These are phyloP conservation scores for Choiromyces venosus DNA, from an alignment of 495 filamentous ascomycete species.

Conservation along the genomic window DNA sequence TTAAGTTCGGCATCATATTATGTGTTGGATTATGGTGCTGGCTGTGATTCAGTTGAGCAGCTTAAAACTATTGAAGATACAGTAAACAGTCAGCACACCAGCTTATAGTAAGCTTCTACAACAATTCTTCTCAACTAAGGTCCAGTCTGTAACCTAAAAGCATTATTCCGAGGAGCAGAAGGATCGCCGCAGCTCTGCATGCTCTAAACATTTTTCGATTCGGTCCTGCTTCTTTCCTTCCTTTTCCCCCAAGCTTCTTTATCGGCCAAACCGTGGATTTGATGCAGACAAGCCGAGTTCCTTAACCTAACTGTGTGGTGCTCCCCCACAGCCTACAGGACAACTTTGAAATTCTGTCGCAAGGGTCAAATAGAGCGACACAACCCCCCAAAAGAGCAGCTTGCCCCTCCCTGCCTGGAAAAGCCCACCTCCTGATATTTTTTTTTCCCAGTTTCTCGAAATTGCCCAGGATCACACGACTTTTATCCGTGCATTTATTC, in stretches of 20 bases:
- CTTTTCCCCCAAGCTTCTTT: background rate
- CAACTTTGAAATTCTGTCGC: background rate
- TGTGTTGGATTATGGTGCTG: background rate
- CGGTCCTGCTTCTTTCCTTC: background rate
- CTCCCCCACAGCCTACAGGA: background rate
- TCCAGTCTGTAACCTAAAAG: background rate
- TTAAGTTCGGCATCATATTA: background rate
- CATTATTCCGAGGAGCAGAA: background rate
- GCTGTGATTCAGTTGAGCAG: background rate
- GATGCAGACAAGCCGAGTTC: background rate
- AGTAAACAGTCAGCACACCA: background rate
- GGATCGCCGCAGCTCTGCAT: background rate
- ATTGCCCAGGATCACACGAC: background rate
- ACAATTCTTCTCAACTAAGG: background rate
- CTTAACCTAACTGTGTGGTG: background rate
- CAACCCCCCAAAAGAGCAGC: background rate
- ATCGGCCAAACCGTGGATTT: slow-evolving; percentile 3
- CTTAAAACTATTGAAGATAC: background rate
- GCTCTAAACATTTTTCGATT: background rate
- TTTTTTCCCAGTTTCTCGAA: background rate
- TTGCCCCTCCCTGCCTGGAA: background rate
- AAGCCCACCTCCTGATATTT: slow-evolving; percentile 2
- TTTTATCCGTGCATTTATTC: background rate
- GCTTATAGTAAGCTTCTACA: background rate
- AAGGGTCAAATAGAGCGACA: background rate